Evolutionary conservation across 2,329 filamentous ascomycete species (phyloP), one percentile per base, ranked within the genome.

Genomic region (Sporothrix pallida): DNA sequence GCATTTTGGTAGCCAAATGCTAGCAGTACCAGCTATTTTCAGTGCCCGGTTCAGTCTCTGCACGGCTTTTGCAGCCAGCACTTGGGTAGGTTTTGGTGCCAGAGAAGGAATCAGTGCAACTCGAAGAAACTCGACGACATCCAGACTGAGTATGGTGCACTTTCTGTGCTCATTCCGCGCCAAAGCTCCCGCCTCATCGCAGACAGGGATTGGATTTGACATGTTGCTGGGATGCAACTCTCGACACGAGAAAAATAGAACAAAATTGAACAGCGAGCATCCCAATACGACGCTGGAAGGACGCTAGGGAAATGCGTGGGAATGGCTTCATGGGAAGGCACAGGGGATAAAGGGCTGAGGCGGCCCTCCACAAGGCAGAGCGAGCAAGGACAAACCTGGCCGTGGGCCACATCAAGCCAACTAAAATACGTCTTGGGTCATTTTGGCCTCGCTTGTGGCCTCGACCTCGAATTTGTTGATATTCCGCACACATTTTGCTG

Each of bases 271-370:
- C 26, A n/a, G 26, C 17, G 67, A 42, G 15, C 46, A 52, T 69
- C 48, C 26, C 67, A 20, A 42, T 69, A 50, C 48, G 26, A 69
- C 67, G 46, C 67, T 69, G 26, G 10, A 50, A 20, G 20, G 20
- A 50, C 63, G 44, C 63, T 50, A 67, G 44, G 63, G 15, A 50
- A n/a, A 67, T 17, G 20, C 63, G 42, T 63, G 37, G 63, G 23
- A 46, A 17, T 60, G 23, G 23, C 23, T 26, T 26, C 23, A 26
- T 26, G 63, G n/a, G 20, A 31, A 37, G 7, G 42, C 46, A 37
- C 20, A 37, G 9, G 63, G 46, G 44, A 52, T 10, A 50, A 68
- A 68, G 67, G 50, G 48, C 67, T 70, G 67, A 70, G 31, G 67
- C 23, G 26, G 31, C 15, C n/a, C 50, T 56, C 50, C 67, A 56